Evolutionary conservation across 768 basidiomycete genomes (phyloP).

Genomic region (Collybiopsis luxurians): DNA sequence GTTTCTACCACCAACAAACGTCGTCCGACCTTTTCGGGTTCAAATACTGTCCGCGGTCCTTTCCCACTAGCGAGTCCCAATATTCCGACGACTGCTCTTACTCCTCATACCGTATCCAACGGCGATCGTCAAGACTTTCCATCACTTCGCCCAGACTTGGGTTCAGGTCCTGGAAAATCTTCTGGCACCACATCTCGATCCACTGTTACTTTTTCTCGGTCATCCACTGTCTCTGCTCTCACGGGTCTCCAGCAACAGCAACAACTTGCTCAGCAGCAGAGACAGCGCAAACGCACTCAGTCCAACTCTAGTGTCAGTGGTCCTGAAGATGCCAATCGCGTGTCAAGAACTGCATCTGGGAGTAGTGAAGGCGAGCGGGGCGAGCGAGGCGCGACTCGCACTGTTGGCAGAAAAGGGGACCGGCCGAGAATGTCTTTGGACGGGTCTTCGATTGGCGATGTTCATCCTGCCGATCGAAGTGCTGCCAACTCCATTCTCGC

Average conservation of each 20-base stretch:
- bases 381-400: constrained; percentile 38
- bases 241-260: constrained; percentile 43
- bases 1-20: not conserved
- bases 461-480: constrained; percentile 40
- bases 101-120: constrained; percentile 53
- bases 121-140: constrained; percentile 14
- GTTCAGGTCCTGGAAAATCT: constrained; percentile 5
- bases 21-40: not conserved
- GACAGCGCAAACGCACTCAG: constrained; percentile 22
- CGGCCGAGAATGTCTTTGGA: constrained; percentile 45
- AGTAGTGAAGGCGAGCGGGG: constrained; percentile 47
- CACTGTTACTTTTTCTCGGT: constrained; percentile 64
- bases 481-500: constrained; percentile 29
- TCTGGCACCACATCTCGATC: not conserved
- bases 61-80: constrained; percentile 51
- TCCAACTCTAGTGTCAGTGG: constrained; percentile 23
- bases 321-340: constrained; percentile 10
- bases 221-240: constrained; percentile 52
- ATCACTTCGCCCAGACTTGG: constrained; percentile 46
- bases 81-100: constrained; percentile 65
- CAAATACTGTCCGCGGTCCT: constrained; percentile 45
- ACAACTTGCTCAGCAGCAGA: constrained; percentile 16
- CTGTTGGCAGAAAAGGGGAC: constrained; percentile 21
- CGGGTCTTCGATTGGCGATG: constrained; percentile 28
- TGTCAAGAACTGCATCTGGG: constrained; percentile 29